Evolutionary conservation across 31 red algal genomes (phyloP).

Genomic region (Odonthalia washingtoniensis): DNA sequence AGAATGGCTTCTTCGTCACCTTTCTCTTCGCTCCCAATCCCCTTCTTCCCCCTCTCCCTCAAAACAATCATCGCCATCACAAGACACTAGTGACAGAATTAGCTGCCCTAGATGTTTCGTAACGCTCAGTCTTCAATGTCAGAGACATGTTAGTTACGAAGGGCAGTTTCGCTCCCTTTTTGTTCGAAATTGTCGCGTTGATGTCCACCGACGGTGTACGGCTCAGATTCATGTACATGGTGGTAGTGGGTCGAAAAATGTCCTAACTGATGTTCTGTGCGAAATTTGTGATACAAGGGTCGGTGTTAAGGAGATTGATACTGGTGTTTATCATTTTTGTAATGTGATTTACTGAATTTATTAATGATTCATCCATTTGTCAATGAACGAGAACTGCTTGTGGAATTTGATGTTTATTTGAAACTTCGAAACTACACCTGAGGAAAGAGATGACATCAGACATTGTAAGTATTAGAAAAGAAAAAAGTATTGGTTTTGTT

Average conservation of each 20-base stretch:
- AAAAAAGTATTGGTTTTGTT: too few species aligned
- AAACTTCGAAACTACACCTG: too few species aligned
- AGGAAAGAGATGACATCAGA: too few species aligned
- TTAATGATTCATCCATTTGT: neutral
- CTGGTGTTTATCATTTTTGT: conserved; percentile 3
- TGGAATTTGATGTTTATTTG: neutral
- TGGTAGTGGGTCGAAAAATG: neutral
- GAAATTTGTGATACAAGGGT: neutral
- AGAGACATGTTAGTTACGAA: neutral
- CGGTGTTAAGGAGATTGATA: neutral
- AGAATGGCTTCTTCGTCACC: neutral
- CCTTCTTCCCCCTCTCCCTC: too few species aligned
- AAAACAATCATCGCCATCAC: too few species aligned
- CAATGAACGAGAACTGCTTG: neutral
- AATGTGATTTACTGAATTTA: neutral
- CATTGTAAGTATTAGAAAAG: too few species aligned
- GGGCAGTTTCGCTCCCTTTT: neutral
- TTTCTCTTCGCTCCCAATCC: too few species aligned
- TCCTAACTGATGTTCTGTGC: neutral
- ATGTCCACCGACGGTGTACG: neutral
- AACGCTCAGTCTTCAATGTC: neutral
- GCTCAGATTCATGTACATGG: too few species aligned
- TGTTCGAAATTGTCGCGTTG: neutral
- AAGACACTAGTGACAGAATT: neutral
- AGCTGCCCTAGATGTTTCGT: neutral